phyloP scores from a whole-genome alignment of 164 flowering plant species.

The Cinnamomum chago region DNA sequence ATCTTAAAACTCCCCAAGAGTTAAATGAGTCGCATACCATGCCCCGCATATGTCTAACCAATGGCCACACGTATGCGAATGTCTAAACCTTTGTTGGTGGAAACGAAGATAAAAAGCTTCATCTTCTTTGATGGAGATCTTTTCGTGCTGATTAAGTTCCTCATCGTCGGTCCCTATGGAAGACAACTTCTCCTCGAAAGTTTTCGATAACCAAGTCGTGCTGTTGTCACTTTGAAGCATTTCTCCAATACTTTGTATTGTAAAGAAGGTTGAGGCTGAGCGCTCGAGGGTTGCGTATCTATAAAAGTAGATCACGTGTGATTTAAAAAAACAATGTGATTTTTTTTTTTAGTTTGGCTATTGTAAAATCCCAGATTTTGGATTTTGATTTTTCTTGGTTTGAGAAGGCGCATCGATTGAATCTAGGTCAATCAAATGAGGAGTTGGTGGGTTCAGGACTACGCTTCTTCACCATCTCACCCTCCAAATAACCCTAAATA shows the following conservation, averaged over 20 bases:
- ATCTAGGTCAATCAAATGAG: constrained; percentile 83
- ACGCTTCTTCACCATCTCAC: constrained; percentile 58
- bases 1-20: no score
- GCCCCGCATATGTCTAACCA: no score
- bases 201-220: constrained; percentile 88
- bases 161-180: no score
- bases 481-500: no score
- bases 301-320: constrained; percentile 35
- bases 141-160: no score
- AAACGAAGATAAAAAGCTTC: no score
- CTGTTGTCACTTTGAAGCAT: constrained; percentile 79
- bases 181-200: constrained; percentile 56
- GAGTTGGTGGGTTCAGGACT: constrained; percentile 92
- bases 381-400: constrained; percentile 15
- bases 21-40: no score
- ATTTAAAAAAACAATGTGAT: no score
- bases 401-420: constrained; percentile 88
- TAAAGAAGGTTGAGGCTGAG: constrained; percentile 66
- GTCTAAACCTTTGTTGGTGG: no score
- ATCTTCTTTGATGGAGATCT: no score
- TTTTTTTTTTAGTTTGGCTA: not conserved
- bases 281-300: constrained; percentile 94
- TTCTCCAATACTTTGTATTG: constrained; percentile 83
- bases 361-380: not conserved
- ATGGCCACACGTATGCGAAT: no score